phyloP scores from a whole-genome alignment of 225 moss, liverwort and hornwort species.

The Neckera pumila region DNA sequence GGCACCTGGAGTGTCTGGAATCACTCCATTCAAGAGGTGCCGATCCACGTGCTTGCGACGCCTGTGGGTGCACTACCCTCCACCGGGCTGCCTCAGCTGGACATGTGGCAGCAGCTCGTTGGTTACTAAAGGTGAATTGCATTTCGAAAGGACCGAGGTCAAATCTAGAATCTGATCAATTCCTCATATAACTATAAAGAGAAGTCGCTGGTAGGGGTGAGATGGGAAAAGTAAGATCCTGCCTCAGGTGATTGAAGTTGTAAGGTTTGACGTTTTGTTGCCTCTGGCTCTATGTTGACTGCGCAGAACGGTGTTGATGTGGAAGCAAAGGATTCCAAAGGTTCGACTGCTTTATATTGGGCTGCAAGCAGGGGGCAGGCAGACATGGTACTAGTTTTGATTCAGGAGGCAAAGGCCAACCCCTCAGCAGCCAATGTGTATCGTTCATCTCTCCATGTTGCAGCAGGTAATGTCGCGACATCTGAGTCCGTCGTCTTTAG shows the following conservation, averaged over 20 bases:
- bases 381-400: slow-evolving; percentile 16
- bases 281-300: slow-evolving; percentile 1
- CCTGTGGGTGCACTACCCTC: slow-evolving; percentile 35
- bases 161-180: background rate
- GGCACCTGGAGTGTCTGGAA: slow-evolving; percentile 28
- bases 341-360: slow-evolving; percentile 43
- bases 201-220: background rate
- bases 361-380: slow-evolving; percentile 37
- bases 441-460: slow-evolving; percentile 44
- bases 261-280: background rate
- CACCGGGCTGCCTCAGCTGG: slow-evolving; percentile 37
- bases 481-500: background rate
- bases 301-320: slow-evolving; percentile 30
- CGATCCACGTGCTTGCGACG: slow-evolving; percentile 26
- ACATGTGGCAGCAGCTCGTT: slow-evolving; percentile 25
- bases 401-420: slow-evolving; percentile 29
- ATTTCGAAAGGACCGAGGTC: background rate
- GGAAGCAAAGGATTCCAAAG: slow-evolving; percentile 36
- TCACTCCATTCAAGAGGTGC: slow-evolving; percentile 15
- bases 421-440: slow-evolving; percentile 40
- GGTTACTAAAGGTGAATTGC: slow-evolving; percentile 18
- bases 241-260: background rate
- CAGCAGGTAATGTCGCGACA: slow-evolving; percentile 18
- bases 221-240: background rate
- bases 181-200: background rate